Evolutionary conservation across 257 asterid species (phyloP).

Genomic region (Ballota nigra): DNA sequence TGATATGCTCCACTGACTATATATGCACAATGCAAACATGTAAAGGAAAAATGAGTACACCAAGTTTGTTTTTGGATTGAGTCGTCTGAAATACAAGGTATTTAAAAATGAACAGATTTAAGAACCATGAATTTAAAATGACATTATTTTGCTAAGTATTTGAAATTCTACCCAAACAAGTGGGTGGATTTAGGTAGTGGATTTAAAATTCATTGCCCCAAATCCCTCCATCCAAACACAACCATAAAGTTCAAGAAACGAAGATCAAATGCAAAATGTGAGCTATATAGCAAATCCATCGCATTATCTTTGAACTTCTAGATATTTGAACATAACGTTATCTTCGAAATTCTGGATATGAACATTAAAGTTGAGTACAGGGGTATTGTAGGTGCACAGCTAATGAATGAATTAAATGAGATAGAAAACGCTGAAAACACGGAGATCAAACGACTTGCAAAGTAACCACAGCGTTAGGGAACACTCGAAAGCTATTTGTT

Average conservation of each 20-base stretch:
- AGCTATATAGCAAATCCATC: neutral
- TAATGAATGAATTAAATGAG: constrained; percentile 28
- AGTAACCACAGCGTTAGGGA: neutral
- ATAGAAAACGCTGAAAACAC: neutral
- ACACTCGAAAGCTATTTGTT: constrained; percentile 22
- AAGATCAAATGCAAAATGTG: neutral
- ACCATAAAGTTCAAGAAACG: neutral
- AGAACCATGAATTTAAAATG: too few relatives aligned
- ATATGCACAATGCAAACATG: too few relatives aligned
- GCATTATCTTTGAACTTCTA: constrained; percentile 9
- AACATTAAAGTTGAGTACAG: constrained; percentile 10
- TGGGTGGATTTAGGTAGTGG: too few relatives aligned
- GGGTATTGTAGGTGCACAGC: constrained; percentile 24
- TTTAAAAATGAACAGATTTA: too few relatives aligned
- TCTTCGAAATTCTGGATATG: neutral
- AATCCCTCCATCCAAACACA: too few relatives aligned
- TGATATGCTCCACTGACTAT: too few relatives aligned
- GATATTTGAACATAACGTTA: neutral
- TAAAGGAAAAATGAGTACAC: too few relatives aligned
- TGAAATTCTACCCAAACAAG: too few relatives aligned
- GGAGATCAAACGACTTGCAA: neutral
- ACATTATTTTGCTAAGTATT: too few relatives aligned
- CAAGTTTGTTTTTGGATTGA: too few relatives aligned
- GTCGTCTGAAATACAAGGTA: too few relatives aligned
- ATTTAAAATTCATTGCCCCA: too few relatives aligned